Base-by-base conservation (phyloP, 2,329 filamentous ascomycete genomes). In the Diaporthe capsici region DNA sequence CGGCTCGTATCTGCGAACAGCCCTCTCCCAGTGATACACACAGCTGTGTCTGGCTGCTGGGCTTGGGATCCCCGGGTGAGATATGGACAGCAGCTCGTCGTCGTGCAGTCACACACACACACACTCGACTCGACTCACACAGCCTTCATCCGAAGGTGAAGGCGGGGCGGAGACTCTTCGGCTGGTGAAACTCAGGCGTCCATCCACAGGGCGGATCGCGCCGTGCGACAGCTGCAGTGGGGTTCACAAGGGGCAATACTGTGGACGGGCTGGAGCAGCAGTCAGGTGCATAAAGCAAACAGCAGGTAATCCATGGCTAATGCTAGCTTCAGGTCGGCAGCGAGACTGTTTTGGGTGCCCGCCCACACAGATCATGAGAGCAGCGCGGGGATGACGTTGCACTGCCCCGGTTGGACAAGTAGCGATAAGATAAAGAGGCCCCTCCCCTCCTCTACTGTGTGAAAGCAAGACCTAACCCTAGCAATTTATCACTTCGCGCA, bases 101-200 rank as follows among this genome's bases (percentile, higher is more conserved):
- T 55, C 31, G 49, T 49, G 39, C 49, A 68, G 37, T 13, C 42
- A 49, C 51, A 49, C 51, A 60, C 51, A 60, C 47, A n/a, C 28
- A 28, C 37, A 25, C 31, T 55, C 57, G 55, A 25, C 39, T 57
- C 58, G 61, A 39, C 15, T 42, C 60, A 58, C 55, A 55, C 53
- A 63, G 37, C 13, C 58, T 61, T 55, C 47, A 57, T 60, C 63
- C 44, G 53, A 39, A 42, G 31, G 20, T 25, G 44, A 51, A 42
- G 55, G 39, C n/a, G 44, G 25, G 42, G 65, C 65, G 53, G 73
- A 68, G 47, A 47, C 49, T 28, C 20, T 31, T 63, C 4, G 37
- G 65, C 20, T 71, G 5, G 55, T 71, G 73, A 44, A 75, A 63
- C 73, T 42, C 57, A 60, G 73, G 57, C 73, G 37, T 49, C 53